These are phyloP conservation scores for Ustilago trichophora DNA, from an alignment of 1,284 basidiomycete genomes.

Conservation along the genomic window DNA sequence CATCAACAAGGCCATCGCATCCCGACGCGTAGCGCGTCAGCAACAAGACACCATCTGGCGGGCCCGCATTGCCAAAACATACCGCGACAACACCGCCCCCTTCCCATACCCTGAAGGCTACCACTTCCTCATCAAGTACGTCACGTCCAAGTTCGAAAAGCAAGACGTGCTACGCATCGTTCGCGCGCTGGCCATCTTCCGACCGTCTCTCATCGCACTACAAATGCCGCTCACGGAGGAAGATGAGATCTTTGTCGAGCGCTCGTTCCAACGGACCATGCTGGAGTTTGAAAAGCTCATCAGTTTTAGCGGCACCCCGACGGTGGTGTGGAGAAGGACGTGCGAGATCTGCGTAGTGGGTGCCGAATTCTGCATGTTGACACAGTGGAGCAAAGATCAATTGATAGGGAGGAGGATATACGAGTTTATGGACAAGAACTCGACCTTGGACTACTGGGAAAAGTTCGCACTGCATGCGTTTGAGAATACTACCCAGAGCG, in stretches of 20 bases:
- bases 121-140: conserved; percentile 65
- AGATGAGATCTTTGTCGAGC: conserved; percentile 79
- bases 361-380: conserved; percentile 93
- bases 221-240: conserved; percentile 70
- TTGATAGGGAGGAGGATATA: conserved; percentile 63
- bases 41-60: conserved; percentile 57
- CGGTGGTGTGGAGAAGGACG: conserved; percentile 97
- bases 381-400: conserved; percentile 67
- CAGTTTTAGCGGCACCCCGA: conserved; percentile 96
- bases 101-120: conserved; percentile 66
- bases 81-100: conserved; percentile 55
- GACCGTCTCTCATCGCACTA: conserved; percentile 92
- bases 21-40: conserved; percentile 37
- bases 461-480: conserved; percentile 65
- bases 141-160: conserved; percentile 82
- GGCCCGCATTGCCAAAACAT: conserved; percentile 61
- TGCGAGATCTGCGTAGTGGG: conserved; percentile 97
- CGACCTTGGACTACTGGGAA: conserved; percentile 64
- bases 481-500: conserved; percentile 63
- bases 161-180: conserved; percentile 93
- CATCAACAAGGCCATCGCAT: conserved; percentile 45
- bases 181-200: conserved; percentile 89
- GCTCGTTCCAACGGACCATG: conserved; percentile 90
- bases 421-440: conserved; percentile 64
- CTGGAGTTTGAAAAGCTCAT: conserved; percentile 96